Conservation (phyloP, 768 basidiomycete species). For the Russula ochroleuca region DNA sequence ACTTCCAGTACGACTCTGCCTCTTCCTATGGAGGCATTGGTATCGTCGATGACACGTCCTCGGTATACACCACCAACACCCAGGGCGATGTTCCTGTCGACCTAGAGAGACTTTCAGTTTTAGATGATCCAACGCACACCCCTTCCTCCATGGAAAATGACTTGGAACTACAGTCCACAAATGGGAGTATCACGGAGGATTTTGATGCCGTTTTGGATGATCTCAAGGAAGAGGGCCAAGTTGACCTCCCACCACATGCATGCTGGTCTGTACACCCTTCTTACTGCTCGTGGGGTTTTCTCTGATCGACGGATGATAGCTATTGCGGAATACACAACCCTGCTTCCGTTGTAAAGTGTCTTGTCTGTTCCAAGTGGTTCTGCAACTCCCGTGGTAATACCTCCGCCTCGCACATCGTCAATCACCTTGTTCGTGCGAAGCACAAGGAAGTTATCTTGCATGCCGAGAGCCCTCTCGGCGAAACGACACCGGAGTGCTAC, state of each 20-base stretch:
- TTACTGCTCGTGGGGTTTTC: slow-evolving; percentile 8
- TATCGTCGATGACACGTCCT: slow-evolving; percentile 74
- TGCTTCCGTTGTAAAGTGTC: slow-evolving; percentile 93
- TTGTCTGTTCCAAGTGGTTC: slow-evolving; percentile 93
- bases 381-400: slow-evolving; percentile 98
- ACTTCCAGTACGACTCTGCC: slow-evolving; percentile 79
- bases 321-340: slow-evolving; percentile 99
- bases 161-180: slow-evolving; percentile 36
- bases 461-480: slow-evolving; percentile 90
- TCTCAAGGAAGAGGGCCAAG: slow-evolving; percentile 70
- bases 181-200: slow-evolving; percentile 67
- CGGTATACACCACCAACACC: slow-evolving; percentile 73
- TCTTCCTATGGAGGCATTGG: slow-evolving; percentile 73
- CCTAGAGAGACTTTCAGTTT: slow-evolving; percentile 61
- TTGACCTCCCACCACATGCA: slow-evolving; percentile 87
- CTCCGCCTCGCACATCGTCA: slow-evolving; percentile 97
- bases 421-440: slow-evolving; percentile 97
- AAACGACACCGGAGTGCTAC: slow-evolving; percentile 98
- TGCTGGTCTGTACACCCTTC: slow-evolving; percentile 63
- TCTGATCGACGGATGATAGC: slow-evolving; percentile 40
- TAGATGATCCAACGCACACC: slow-evolving; percentile 49
- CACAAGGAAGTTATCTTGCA: slow-evolving; percentile 99
- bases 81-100: slow-evolving; percentile 51
- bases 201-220: slow-evolving; percentile 89
- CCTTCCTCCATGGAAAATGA: slow-evolving; percentile 24